Base-by-base conservation (phyloP, 1,284 basidiomycete species). In the Puccinia brachypodii region DNA sequence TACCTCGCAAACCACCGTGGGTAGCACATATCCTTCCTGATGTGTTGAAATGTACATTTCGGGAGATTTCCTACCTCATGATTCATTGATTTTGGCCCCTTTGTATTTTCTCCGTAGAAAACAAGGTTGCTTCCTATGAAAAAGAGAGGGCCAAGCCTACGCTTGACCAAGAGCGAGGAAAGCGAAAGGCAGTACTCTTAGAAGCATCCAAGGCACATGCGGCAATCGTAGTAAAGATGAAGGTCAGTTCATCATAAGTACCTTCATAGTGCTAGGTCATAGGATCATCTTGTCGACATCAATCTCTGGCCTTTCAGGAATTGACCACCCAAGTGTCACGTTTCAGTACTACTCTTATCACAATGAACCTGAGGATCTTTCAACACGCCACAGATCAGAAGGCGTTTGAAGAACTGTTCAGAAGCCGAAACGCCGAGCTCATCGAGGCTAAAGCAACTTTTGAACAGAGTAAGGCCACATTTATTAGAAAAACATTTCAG, bases 121-220 rank as follows among this genome's bases (percentile, higher is more conserved):
- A 6, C 14, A 76, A 76, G 53, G 38, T 13, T 16, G 36, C 58
- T 47, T 13, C 56, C 25, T 60, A 64, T 50, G 53, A 42, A 50
- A 36, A 33, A n/a, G 75, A 76, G 33, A 76, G 33, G 6, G n/a
- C 75, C 40, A 76, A 66, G n/a, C 75, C 58, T 13, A 56, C 75
- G 22, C 14, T 66, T 31, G 75, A 76, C 36, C 75, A 66, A 66
- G 75, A 76, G 60, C 58, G 44, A 36, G 38, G 40, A 16, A 76
- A 13, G 38, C 56, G 75, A 25, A 76, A 76, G 44, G 42, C 38
- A 13, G 75, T 60, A 0, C 60, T 76, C 31, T 47, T 62, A n/a
- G 40, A 76, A 64, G 75, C 62, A 19, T 64, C 75, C 4, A 76
- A 66, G 56, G 53, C 33, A 33, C 53, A 75, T 60, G 31, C 19